These are phyloP conservation scores for Phytophthora colocasiae DNA, from an alignment of 352 stramenopile species.

Conservation along the genomic window DNA sequence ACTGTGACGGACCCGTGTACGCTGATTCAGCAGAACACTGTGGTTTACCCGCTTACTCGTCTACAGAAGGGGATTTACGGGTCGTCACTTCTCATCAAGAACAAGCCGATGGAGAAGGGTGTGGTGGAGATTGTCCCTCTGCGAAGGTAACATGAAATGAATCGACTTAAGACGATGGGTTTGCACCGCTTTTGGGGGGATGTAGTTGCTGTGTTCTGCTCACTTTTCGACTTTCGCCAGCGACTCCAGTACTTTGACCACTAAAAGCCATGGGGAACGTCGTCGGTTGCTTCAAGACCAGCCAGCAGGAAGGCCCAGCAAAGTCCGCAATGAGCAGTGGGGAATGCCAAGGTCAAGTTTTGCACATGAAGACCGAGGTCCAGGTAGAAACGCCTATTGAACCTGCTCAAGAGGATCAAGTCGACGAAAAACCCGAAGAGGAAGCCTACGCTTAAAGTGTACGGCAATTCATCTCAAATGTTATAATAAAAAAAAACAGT, in stretches of 20 bases:
- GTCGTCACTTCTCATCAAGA: constrained; percentile 76
- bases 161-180: not conserved
- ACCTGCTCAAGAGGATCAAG: not conserved
- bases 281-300: constrained; percentile 26
- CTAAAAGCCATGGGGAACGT: constrained; percentile 21
- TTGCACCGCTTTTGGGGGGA: too few species aligned
- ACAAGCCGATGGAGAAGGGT: constrained; percentile 78
- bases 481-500: too few species aligned
- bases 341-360: not conserved
- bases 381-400: constrained; percentile 4
- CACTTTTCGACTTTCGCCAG: constrained; percentile 13
- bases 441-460: not conserved
- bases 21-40: constrained; percentile 59
- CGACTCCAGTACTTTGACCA: not conserved
- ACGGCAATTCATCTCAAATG: too few species aligned
- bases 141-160: constrained; percentile 16
- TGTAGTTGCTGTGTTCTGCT: not conserved
- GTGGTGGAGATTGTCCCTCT: constrained; percentile 60
- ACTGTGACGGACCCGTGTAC: constrained; percentile 79
- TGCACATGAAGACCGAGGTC: constrained; percentile 1
- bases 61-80: constrained; percentile 76
- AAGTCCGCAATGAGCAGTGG: constrained; percentile 3
- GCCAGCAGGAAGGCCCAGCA: not conserved
- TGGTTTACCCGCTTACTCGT: constrained; percentile 74
- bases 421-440: constrained; percentile 3